These are phyloP conservation scores for Hypomontagnella monticulosa DNA, from an alignment of 495 filamentous ascomycete species.

Conservation along the genomic window DNA sequence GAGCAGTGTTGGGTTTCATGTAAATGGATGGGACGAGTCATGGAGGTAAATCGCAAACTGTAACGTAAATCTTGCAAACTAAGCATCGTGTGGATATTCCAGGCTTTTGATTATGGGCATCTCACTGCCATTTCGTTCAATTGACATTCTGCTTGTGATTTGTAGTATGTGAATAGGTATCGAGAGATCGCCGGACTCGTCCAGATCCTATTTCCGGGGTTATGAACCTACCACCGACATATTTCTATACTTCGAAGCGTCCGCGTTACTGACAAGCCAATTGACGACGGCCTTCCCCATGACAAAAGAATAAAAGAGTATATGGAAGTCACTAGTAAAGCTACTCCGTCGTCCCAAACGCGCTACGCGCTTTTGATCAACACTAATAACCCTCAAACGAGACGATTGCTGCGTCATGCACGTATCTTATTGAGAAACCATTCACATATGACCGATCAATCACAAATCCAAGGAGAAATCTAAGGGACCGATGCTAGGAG, in stretches of 20 bases:
- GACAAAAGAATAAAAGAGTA: neutral
- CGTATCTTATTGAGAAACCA: neutral
- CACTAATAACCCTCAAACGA: neutral
- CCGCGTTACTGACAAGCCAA: neutral
- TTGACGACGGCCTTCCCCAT: neutral
- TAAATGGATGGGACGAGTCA: conserved; percentile 26
- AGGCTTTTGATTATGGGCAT: neutral
- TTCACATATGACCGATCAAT: conserved; percentile 10
- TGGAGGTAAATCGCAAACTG: conserved; percentile 29
- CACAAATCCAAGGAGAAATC: conserved; percentile 1
- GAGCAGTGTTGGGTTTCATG: conserved; percentile 6
- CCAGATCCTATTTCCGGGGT: too few relatives aligned
- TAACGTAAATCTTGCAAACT: neutral
- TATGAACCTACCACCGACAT: too few relatives aligned
- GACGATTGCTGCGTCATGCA: neutral
- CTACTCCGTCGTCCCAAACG: neutral
- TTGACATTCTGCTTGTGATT: neutral
- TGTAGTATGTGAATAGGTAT: neutral
- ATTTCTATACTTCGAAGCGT: conserved; percentile 2
- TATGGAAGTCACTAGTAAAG: neutral
- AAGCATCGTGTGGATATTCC: neutral
- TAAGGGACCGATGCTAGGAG: conserved; percentile 3
- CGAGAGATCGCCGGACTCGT: neutral
- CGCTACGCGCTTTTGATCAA: conserved; percentile 8
- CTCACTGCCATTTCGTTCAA: neutral